Evolutionary conservation across 2,329 filamentous ascomycete species (phyloP).

Genomic region (Remersonia thermophila): DNA sequence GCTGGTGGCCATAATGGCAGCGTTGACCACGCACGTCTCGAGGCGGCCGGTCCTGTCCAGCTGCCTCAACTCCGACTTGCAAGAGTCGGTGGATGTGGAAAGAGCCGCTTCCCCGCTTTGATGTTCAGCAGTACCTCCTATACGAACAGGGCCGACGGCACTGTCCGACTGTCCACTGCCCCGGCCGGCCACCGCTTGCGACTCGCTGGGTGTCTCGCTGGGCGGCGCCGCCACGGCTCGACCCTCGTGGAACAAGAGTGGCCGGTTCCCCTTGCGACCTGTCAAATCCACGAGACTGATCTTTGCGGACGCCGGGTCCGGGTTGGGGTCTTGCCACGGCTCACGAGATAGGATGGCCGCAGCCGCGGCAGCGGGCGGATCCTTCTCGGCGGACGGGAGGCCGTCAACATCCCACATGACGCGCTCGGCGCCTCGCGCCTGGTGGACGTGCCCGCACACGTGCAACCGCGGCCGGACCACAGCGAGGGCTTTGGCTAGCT

Average conservation of each 20-base stretch:
- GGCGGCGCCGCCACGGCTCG: slow-evolving; percentile 15
- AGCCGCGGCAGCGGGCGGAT: too few species aligned
- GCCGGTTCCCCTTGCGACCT: slow-evolving; percentile 24
- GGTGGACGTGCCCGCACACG: slow-evolving; percentile 63
- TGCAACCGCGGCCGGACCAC: slow-evolving; percentile 50
- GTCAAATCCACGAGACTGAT: slow-evolving; percentile 52
- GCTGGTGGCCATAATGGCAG: slow-evolving; percentile 57
- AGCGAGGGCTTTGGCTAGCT: slow-evolving; percentile 44
- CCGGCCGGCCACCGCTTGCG: too few species aligned
- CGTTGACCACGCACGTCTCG: slow-evolving; percentile 73
- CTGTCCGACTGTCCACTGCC: too few species aligned
- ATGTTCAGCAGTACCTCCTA: too few species aligned
- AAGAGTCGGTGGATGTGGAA: too few species aligned
- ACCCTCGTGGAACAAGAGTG: slow-evolving; percentile 34
- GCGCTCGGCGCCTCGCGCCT: slow-evolving; percentile 49
- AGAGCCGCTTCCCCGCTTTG: too few species aligned
- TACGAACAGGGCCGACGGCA: too few species aligned
- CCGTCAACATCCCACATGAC: slow-evolving; percentile 44
- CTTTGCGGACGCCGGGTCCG: slow-evolving; percentile 41
- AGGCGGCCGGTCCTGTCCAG: slow-evolving; percentile 27
- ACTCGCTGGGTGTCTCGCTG: too few species aligned
- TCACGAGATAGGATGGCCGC: slow-evolving; percentile 9
- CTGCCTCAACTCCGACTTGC: slow-evolving; percentile 27
- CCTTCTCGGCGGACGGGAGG: too few species aligned
- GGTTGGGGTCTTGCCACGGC: slow-evolving; percentile 48